Base-by-base conservation (phyloP, 306 rosid species). In the Vachellia collinsii region DNA sequence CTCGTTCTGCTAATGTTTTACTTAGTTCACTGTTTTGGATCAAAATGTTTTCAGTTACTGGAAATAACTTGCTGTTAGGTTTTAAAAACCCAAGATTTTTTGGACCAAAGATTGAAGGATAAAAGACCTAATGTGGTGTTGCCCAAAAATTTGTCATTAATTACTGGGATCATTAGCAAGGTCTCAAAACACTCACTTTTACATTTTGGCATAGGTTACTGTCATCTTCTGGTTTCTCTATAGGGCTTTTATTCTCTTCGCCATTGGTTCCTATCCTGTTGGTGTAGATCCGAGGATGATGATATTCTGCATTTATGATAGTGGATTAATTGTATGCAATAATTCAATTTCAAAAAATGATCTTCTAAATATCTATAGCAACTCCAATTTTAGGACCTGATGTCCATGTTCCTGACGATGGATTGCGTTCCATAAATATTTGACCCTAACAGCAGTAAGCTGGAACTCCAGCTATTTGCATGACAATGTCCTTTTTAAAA, bases 11-110 rank as follows among this genome's bases (percentile, higher is more conserved):
- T 53, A 13, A 38, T 19, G 16, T 63, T 58, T 13, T 75, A 64
- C 38, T 62, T 23, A 23, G 51, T 62, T 17, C 64, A 69, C 29
- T 74, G 71, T 11, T 85, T 47, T 69, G 47, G 76, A 67, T 77
- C 61, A 78, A 20, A 77, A 50, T 70, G 12, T 50, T 11, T 72
- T 54, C 16, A 11, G 23, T 79, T n/a, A 13, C 36, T 72, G 19
- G 34, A 22, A 20, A n/a, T 46, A 47, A 43, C 51, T 37, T 7
- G 12, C 39, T 36, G 44, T 48, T 48, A 10, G 20, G 54, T 47
- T 72, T 63, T 62, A 3, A 43, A 63, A 80, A 13, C 34, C 37
- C 17, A 54, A n/a, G 63, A 25, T 56, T 43, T 61, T 25, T 25
- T 59, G 65, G 36, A 59, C 65, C 65, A 59, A 59, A 59, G 5